These are phyloP conservation scores for Naegleria gruberi DNA, from an alignment of 208 protist species.

Conservation along the genomic window DNA sequence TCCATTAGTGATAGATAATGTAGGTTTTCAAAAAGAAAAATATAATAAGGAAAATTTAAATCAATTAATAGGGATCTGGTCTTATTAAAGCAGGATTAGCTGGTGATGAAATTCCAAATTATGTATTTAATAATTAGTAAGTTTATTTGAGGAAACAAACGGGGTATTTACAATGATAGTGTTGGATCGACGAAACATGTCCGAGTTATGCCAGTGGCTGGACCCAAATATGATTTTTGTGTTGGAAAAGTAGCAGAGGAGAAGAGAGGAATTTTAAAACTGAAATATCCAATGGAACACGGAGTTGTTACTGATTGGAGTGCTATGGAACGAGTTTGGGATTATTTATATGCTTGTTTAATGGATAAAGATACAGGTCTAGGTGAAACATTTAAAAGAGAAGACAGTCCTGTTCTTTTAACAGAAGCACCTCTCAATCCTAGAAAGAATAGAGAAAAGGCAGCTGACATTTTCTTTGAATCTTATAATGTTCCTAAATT, in stretches of 20 bases:
- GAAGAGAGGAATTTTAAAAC: constrained; percentile 40
- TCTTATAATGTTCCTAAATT: constrained; percentile 81
- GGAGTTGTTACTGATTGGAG: constrained; percentile 93
- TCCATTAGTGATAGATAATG: neutral
- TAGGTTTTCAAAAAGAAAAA: neutral
- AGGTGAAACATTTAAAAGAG: neutral
- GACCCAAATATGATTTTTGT: neutral
- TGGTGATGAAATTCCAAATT: constrained; percentile 82
- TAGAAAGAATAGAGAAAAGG: constrained; percentile 73
- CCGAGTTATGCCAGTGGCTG: neutral
- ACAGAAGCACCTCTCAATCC: constrained; percentile 92
- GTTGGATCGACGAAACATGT: neutral
- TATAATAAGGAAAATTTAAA: neutral
- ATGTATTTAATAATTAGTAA: neutral
- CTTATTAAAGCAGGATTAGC: constrained; percentile 92
- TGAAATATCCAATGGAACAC: constrained; percentile 88
- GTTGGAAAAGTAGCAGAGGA: neutral
- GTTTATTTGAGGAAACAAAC: neutral
- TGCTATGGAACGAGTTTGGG: constrained; percentile 89
- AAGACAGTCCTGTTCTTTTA: constrained; percentile 60
- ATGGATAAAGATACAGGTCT: neutral
- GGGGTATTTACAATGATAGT: neutral
- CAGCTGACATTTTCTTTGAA: constrained; percentile 89
- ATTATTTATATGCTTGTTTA: constrained; percentile 37
- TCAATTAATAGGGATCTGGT: neutral